Evolutionary conservation across 805 yeast species (phyloP).

Genomic region (Saccharomycopsis guyanensis): DNA sequence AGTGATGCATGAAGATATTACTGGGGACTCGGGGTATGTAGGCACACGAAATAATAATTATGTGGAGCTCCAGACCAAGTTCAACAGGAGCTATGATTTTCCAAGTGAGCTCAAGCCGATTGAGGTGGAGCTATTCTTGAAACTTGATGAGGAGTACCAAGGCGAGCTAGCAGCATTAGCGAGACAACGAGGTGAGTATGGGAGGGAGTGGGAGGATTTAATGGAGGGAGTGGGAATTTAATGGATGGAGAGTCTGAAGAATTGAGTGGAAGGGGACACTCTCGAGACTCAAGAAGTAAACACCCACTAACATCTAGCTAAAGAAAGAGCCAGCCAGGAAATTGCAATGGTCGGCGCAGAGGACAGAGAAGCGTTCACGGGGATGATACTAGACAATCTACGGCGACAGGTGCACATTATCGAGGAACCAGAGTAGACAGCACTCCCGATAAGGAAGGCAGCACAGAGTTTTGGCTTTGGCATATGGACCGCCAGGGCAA

Average conservation of each 20-base stretch:
- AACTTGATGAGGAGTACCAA: conserved; percentile 8
- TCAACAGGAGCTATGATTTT: conserved; percentile 13
- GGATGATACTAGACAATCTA: no score
- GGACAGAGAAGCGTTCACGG: neutral
- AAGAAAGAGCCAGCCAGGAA: neutral
- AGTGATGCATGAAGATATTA: neutral
- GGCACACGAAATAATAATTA: neutral
- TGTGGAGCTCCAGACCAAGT: conserved; percentile 4
- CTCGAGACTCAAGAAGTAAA: no score
- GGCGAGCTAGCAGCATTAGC: neutral
- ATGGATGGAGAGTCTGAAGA: no score
- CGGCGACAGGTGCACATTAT: no score
- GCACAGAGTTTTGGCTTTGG: no score
- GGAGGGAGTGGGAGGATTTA: no score
- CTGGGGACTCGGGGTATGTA: neutral
- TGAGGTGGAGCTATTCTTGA: conserved; percentile 11
- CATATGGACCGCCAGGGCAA: no score
- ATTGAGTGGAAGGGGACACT: no score
- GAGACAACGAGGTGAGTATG: neutral
- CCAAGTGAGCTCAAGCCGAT: conserved; percentile 2
- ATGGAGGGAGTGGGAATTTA: no score
- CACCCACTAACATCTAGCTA: no score
- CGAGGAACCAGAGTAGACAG: no score
- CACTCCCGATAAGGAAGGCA: no score
- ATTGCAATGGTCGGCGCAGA: neutral